Percentiles rank a stretch among this genome's conserved stretches.
Evolutionary conservation across 2,329 filamentous ascomycete genomes (phyloP).

Genomic region (Dothistroma pini): DNA sequence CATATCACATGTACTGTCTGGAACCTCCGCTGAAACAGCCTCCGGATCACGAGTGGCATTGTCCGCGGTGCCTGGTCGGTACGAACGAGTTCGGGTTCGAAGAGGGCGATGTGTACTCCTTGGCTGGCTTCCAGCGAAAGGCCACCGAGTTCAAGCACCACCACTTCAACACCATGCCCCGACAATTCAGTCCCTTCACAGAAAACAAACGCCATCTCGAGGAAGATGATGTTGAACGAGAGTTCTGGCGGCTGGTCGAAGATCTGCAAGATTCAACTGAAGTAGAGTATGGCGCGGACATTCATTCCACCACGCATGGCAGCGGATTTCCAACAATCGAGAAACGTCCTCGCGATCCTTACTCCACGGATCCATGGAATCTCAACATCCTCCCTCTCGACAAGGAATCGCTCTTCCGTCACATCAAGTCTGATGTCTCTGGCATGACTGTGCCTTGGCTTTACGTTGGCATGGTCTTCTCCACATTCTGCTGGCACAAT

Average conservation of each 20-base stretch:
- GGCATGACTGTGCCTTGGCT: slow-evolving; percentile 99
- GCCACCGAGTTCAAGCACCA: slow-evolving; percentile 91
- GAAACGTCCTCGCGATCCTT: slow-evolving; percentile 79
- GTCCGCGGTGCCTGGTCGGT: slow-evolving; percentile 87
- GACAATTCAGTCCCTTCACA: slow-evolving; percentile 68
- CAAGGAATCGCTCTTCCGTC: slow-evolving; percentile 85
- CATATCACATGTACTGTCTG: slow-evolving; percentile 82
- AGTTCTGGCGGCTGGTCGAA: slow-evolving; percentile 95
- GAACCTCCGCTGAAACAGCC: slow-evolving; percentile 79
- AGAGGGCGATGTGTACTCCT: slow-evolving; percentile 90
- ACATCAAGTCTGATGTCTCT: slow-evolving; percentile 97
- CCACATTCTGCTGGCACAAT: slow-evolving; percentile 99
- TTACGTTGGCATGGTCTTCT: slow-evolving; percentile 99
- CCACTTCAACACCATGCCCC: slow-evolving; percentile 69
- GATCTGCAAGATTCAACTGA: slow-evolving; percentile 94
- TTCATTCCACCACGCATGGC: slow-evolving; percentile 95
- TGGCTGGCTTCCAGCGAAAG: slow-evolving; percentile 94
- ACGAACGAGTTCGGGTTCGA: slow-evolving; percentile 97
- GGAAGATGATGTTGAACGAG: slow-evolving; percentile 91
- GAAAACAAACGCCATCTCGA: slow-evolving; percentile 78
- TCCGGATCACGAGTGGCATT: slow-evolving; percentile 91
- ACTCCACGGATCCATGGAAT: slow-evolving; percentile 92
- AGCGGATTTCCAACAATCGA: slow-evolving; percentile 96
- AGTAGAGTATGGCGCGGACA: slow-evolving; percentile 96
- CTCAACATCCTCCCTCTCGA: slow-evolving; percentile 88